Evolutionary conservation across 495 filamentous ascomycete species (phyloP), one percentile per base, ranked within the genome.

Genomic region (Tuber microsphaerosporum): DNA sequence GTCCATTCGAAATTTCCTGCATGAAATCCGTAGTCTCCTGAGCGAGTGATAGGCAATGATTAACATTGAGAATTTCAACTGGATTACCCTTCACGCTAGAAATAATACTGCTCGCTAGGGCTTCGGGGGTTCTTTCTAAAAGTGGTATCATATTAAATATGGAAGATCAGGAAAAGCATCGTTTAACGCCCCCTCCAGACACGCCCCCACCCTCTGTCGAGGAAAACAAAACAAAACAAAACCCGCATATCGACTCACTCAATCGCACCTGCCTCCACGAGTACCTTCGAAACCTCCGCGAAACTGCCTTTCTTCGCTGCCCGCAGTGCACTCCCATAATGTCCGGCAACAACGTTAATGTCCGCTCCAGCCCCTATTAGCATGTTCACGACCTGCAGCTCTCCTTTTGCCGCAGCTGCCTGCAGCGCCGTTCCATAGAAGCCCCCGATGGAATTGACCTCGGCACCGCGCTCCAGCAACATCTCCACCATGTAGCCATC

Each of bases 391-490:
- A 78, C 46, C 34, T 71, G 46, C 17, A 41, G 2, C 65, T 74
- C 31, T 6, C 77, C 69, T 19, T 41, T 20, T 1, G n/a, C 43
- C 31, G 70, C 56, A 34, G 72, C 72, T 65, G 72, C 72, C 19
- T 73, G 72, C 19, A 73, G 34, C 14, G n/a, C 72, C 19, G 34
- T 61, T 26, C 72, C 44, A n/a, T 41, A 65, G 43, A 56, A 37
- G 10, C 72, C 72, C 22, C 72, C 72, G 14, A 22, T 19, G 8
- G 72, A 48, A 39, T 56, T 73, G 83, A 80, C 73, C 81, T 84
- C 26, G 10, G 72, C 72, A 26, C 69, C 48, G 37, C 39, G 69
- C 12, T 75, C 68, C 31, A 75, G 39, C 31, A 75, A 22, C 45
- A 42, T 31, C n/a, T 70, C 41, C 56, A 80, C 73, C 39, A 80